Percentiles rank a stretch among this genome's conserved stretches.
Evolutionary conservation across 257 asterid species (phyloP).

Genomic region (Nicotiana paniculata): DNA sequence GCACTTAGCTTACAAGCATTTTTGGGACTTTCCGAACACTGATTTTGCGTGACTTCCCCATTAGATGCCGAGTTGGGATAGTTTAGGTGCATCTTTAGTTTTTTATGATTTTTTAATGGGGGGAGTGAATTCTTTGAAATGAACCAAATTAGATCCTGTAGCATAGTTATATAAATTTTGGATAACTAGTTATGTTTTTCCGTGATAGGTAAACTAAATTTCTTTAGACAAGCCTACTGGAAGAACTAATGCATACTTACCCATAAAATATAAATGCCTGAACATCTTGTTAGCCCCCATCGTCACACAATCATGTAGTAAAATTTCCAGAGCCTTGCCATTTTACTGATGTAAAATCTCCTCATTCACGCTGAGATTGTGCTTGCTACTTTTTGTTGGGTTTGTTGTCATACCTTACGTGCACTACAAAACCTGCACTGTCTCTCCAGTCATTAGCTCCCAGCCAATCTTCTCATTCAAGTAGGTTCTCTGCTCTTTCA

Average conservation of each 20-base stretch:
- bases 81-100: background rate
- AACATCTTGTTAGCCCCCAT: background rate
- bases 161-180: background rate
- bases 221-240: background rate
- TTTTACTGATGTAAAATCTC: background rate
- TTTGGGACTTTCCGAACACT: too few species aligned
- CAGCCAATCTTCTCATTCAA: background rate
- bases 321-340: background rate
- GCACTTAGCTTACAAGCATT: too few species aligned
- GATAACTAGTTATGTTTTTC: background rate
- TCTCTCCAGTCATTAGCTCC: background rate
- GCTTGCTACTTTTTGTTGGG: background rate
- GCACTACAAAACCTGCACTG: background rate
- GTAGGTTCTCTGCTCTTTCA: background rate
- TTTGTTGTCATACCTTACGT: background rate
- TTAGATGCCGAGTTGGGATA: background rate
- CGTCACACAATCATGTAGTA: background rate
- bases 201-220: background rate
- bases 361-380: background rate
- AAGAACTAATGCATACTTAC: background rate
- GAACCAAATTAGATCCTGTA: background rate
- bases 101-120: background rate
- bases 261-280: background rate
- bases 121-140: background rate
- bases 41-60: background rate